These are phyloP conservation scores for Syzygium malaccense DNA, from an alignment of 441 rosid genomes.

Conservation along the genomic window DNA sequence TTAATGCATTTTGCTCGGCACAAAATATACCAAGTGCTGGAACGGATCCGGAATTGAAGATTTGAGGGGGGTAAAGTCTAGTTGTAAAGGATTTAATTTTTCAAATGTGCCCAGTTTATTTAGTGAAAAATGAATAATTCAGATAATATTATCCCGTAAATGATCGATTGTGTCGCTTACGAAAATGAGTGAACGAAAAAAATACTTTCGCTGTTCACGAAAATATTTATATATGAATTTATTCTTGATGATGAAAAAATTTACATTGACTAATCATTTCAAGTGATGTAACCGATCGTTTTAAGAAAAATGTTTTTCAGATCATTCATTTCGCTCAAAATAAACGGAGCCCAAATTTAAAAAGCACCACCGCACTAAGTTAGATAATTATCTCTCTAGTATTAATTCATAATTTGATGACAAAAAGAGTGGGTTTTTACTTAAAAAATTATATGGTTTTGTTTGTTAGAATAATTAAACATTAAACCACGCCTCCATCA, in stretches of 20 bases:
- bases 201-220: rapidly evolving
- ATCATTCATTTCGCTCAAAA: not conserved
- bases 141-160: not conserved
- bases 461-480: too few species aligned
- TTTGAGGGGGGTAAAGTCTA: not conserved
- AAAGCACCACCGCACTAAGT: too few species aligned
- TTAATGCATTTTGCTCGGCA: not conserved
- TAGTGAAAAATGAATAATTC: not conserved
- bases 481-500: too few species aligned
- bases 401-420: not conserved
- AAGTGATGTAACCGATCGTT: rapidly evolving
- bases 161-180: not conserved
- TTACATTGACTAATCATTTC: too few species aligned
- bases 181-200: rapidly evolving
- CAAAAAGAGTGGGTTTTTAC: not conserved
- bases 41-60: not conserved
- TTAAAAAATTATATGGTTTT: not conserved
- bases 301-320: rapidly evolving
- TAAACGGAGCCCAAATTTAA: not conserved
- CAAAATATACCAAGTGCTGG: not conserved
- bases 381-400: not conserved
- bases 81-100: not conserved
- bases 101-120: not conserved
- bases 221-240: not conserved
- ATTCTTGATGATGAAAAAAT: not conserved